Conservation (phyloP, 169 alveolate genomes). For the Babesia divergens region DNA sequence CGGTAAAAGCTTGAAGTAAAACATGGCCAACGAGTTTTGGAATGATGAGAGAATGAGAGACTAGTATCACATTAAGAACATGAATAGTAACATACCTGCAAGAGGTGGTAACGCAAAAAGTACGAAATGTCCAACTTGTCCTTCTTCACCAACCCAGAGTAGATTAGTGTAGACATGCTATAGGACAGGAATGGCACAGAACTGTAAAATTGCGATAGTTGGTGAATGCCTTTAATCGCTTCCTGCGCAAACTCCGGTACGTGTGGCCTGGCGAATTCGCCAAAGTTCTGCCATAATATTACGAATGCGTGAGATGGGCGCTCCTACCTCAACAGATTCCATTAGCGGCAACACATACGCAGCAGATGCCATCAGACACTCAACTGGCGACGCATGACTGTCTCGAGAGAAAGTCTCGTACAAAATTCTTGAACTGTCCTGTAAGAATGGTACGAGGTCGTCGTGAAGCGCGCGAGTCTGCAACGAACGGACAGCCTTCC, state of each 20-base stretch:
- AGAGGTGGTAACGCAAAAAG: constrained; percentile 30
- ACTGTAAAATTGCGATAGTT: constrained; percentile 16
- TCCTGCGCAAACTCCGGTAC: constrained; percentile 31
- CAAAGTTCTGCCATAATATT: constrained; percentile 20
- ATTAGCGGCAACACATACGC: constrained; percentile 50
- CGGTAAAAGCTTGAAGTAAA: constrained; percentile 42
- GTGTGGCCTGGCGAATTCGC: constrained; percentile 10
- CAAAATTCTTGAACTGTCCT: constrained; percentile 2
- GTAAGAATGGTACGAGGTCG: not conserved
- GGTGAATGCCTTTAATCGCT: not conserved
- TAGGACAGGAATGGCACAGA: constrained; percentile 52
- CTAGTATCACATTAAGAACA: not conserved
- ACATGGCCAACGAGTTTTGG: constrained; percentile 38
- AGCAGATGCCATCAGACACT: constrained; percentile 42
- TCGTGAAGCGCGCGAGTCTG: not conserved
- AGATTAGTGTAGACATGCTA: constrained; percentile 32
- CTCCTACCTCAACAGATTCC: constrained; percentile 55
- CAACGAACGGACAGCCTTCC: constrained; percentile 5
- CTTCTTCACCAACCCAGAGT: constrained; percentile 46
- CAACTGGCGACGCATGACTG: constrained; percentile 42
- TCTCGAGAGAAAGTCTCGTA: constrained; percentile 21
- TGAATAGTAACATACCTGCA: constrained; percentile 22
- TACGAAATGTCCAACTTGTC: constrained; percentile 20
- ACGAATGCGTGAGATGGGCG: not conserved
- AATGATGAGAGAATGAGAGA: constrained; percentile 25